These are phyloP conservation scores for Arthrocladium fulminans DNA, from an alignment of 2,329 filamentous ascomycete genomes.

Conservation along the genomic window DNA sequence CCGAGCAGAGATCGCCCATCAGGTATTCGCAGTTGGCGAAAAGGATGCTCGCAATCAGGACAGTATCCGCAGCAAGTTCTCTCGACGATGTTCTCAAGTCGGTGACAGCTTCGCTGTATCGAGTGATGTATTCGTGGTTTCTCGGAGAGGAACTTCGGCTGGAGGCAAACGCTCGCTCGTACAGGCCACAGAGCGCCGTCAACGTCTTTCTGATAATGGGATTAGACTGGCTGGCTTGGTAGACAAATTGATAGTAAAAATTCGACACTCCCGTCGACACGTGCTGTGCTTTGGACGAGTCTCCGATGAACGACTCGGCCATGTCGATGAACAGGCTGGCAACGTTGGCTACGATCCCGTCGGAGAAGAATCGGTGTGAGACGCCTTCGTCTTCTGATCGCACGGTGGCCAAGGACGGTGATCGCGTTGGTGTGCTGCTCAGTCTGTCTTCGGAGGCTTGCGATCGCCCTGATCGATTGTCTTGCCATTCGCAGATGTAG, in stretches of 20 bases:
- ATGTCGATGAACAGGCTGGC: conserved; percentile 2
- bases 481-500: conserved; percentile 25
- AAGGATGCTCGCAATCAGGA: conserved; percentile 3
- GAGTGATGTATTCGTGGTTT: neutral
- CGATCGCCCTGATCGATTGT: conserved; percentile 31
- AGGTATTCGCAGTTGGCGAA: conserved; percentile 7
- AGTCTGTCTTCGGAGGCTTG: conserved; percentile 1
- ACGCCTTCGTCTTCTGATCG: neutral
- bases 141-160: neutral
- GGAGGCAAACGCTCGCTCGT: neutral
- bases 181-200: conserved; percentile 3
- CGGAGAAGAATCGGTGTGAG: conserved; percentile 1
- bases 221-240: neutral
- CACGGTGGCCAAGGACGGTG: neutral
- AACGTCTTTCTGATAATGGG: conserved; percentile 1
- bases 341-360: neutral
- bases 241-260: conserved; percentile 2
- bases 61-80: neutral
- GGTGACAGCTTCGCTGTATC: conserved; percentile 6
- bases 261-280: neutral
- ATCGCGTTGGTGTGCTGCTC: neutral
- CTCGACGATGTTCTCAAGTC: neutral
- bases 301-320: neutral
- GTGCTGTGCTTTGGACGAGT: neutral
- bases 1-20: neutral